Evolutionary conservation across 768 basidiomycete genomes (phyloP).

Genomic region (Hericium alpestre): DNA sequence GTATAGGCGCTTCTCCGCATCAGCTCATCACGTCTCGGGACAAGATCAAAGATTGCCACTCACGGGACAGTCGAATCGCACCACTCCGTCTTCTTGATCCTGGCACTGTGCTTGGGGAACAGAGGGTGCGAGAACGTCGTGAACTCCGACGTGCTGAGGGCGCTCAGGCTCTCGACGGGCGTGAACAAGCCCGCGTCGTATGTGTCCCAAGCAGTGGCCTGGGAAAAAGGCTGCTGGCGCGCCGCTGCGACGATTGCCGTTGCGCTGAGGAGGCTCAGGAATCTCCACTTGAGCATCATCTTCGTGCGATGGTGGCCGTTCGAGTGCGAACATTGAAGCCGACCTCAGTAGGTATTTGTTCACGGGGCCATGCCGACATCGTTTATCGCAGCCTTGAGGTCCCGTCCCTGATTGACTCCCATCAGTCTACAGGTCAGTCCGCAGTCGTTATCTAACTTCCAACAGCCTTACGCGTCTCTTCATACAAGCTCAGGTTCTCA

Average conservation of each 20-base stretch:
- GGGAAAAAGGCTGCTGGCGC: neutral
- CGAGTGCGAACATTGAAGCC: no score
- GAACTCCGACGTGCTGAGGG: constrained; percentile 24
- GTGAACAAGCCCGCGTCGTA: neutral
- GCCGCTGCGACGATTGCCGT: neutral
- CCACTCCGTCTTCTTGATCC: constrained; percentile 32
- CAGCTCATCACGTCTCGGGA: neutral
- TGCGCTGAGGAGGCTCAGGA: neutral
- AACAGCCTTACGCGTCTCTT: no score
- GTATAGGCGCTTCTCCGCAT: constrained; percentile 37
- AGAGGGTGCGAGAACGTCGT: constrained; percentile 30
- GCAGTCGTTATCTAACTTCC: no score
- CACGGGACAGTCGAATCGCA: constrained; percentile 23
- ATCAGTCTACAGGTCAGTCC: no score
- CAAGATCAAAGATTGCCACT: neutral
- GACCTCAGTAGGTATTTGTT: no score
- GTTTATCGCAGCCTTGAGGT: no score
- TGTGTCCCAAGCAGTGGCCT: neutral
- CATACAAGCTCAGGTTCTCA: no score
- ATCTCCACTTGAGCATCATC: neutral
- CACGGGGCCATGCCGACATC: no score
- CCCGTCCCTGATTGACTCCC: no score
- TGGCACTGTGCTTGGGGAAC: constrained; percentile 33
- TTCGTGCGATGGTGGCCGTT: neutral
- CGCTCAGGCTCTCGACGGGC: constrained; percentile 5